Base-by-base conservation (phyloP, 1,284 basidiomycete genomes). In the Cystobasidium sp. region DNA sequence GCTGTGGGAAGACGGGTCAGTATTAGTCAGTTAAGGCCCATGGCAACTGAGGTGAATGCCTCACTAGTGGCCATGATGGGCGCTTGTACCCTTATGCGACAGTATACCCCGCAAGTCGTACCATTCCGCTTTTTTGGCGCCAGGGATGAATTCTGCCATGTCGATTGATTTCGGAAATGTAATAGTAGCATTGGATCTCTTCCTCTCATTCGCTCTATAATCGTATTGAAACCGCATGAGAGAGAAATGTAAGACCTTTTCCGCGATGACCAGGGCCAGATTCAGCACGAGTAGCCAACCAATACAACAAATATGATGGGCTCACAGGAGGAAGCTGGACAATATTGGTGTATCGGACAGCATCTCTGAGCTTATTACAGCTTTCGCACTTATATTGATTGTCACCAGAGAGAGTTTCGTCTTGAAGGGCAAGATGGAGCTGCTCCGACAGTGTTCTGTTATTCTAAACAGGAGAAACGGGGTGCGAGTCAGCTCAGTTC, bases 201-300 rank as follows among this genome's bases (percentile, higher is more conserved):
- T 76, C 75, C 93, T 87, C 78, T 90, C 88, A 84, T 89, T 87
- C 1, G 88, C 88, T 20, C 86, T 82, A n/a, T 90, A 78, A 81
- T 94, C 91, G 79, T 90, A 97, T 37, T 92, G 88, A 82, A 97
- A 97, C 20, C 94, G 90, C 68, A 94, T 86, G 58, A 97, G 84
- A 16, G 92, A 93, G 78, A 97, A 90, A 82, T 97, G 92, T 0
- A 97, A 85, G 2, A 84, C 81, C 81, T 81, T 72, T 16, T 14
- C 2, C 16, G 0, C 0, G 1, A n/a, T 12, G 55, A 56, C 10
- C 2, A 14, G 14, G 55, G 9, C 9, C 24, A 18, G 18, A 53
- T 2, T 53, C 20, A 20, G 12, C 9, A 53, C 52, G 12, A 20
- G 1, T 53, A 22, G 20, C 52, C 9, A 53, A 22, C 52, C 20